Conservation (phyloP, 208 protist species). For the Leishmania martiniquensis region DNA sequence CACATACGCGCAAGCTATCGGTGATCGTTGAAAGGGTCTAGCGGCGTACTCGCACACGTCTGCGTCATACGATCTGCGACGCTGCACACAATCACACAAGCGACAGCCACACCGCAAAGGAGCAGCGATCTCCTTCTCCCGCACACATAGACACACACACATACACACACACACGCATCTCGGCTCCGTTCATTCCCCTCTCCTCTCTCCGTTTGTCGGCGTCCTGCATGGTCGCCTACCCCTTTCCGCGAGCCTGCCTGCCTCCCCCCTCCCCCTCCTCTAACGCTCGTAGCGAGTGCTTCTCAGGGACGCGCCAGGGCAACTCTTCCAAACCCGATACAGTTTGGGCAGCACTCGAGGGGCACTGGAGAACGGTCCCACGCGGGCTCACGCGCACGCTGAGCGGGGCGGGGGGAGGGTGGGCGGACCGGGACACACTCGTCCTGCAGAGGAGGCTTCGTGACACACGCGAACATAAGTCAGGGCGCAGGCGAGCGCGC, state of each 20-base stretch:
- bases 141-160: conserved; percentile 10
- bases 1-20: not conserved
- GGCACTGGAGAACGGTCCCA: not conserved
- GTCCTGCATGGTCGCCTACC: not conserved
- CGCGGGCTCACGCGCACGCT: not conserved
- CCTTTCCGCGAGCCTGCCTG: not conserved
- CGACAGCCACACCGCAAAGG: not conserved
- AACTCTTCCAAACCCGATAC: not conserved
- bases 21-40: not conserved
- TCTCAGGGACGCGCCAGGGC: not conserved
- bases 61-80: not conserved
- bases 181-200: not conserved
- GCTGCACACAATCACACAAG: not conserved
- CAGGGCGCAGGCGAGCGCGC: not conserved
- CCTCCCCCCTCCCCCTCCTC: too few species aligned
- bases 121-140: not conserved
- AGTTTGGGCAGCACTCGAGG: not conserved
- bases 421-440: too few species aligned
- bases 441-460: not conserved
- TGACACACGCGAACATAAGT: not conserved
- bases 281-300: not conserved
- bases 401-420: not conserved
- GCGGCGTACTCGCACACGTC: not conserved
- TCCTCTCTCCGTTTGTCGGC: conserved; percentile 18
- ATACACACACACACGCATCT: not conserved